Conservation (phyloP, 208 protist species). For the Trypanosoma rangeli region DNA sequence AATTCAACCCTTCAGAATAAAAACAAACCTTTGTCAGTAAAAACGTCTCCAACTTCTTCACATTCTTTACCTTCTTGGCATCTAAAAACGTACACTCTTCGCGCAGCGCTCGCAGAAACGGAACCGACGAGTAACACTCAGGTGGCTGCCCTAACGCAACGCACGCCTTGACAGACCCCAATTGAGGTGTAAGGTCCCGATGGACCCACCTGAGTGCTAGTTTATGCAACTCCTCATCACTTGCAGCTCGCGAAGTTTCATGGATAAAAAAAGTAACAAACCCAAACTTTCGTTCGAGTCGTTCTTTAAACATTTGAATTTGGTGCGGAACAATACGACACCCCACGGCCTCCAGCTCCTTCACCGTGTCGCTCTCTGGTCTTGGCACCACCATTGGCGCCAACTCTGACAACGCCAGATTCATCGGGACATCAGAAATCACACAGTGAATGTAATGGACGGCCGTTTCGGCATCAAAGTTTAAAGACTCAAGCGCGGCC, state of each 20-base stretch:
- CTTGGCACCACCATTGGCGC: constrained; percentile 46
- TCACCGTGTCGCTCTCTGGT: constrained; percentile 33
- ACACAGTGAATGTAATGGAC: constrained; percentile 74
- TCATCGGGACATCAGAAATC: constrained; percentile 46
- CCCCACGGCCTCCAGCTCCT: constrained; percentile 28
- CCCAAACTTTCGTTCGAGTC: constrained; percentile 71
- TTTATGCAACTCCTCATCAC: constrained; percentile 33
- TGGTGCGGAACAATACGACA: constrained; percentile 65
- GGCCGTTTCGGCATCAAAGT: constrained; percentile 28
- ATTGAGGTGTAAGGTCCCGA: constrained; percentile 42
- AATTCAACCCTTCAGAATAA: constrained; percentile 12
- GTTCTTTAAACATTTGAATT: constrained; percentile 83
- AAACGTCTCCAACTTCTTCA: constrained; percentile 68
- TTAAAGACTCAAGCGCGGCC: constrained; percentile 22
- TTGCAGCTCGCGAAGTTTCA: constrained; percentile 6
- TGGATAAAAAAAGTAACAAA: constrained; percentile 69
- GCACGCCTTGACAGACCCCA: constrained; percentile 37
- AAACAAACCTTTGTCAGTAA: constrained; percentile 60
- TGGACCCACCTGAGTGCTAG: constrained; percentile 49
- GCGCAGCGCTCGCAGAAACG: constrained; percentile 48
- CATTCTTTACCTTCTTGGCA: constrained; percentile 31
- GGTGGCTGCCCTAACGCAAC: constrained; percentile 56
- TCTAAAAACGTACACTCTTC: constrained; percentile 50
- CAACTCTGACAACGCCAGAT: constrained; percentile 40
- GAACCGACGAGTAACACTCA: constrained; percentile 52